phyloP scores from a whole-genome alignment of 345 rosid genomes.

The Corchorus capsularis region DNA sequence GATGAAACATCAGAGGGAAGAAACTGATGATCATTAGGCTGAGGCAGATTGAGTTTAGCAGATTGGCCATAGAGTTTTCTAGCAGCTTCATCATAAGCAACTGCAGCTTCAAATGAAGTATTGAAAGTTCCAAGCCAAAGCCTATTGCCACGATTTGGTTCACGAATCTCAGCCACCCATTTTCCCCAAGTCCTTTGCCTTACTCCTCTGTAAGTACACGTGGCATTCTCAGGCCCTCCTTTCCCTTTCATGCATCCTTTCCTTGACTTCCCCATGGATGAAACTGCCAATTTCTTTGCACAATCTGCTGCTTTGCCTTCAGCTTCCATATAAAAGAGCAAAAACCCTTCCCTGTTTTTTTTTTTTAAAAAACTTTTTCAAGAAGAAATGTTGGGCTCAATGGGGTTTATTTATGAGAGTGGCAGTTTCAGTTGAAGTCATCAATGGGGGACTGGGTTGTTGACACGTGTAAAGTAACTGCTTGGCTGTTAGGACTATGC shows the following conservation, averaged over 20 bases:
- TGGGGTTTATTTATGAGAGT: neutral
- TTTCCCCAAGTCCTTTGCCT: conserved; percentile 58
- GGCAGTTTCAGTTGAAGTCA: neutral
- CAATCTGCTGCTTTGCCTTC: neutral
- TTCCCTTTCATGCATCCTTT: conserved; percentile 76
- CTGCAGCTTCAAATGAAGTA: conserved; percentile 22
- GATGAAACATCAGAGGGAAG: neutral
- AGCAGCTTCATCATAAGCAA: conserved; percentile 19
- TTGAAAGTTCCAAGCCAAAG: conserved; percentile 54
- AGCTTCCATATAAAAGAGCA: neutral
- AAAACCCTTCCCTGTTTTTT: neutral
- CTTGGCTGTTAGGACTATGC: conserved; percentile 6
- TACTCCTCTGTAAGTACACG: conserved; percentile 46
- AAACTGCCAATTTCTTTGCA: conserved; percentile 23
- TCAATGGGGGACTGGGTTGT: neutral
- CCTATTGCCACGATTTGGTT: conserved; percentile 46
- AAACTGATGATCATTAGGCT: neutral
- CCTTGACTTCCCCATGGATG: conserved; percentile 52
- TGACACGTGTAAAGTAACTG: conserved; percentile 14
- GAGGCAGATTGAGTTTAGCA: conserved; percentile 21
- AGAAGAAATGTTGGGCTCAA: neutral
- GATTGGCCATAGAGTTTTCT: conserved; percentile 14
- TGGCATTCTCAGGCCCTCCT: conserved; percentile 68
- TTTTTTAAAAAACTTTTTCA: too few relatives aligned
- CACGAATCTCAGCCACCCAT: conserved; percentile 53